These are phyloP conservation scores for Phytopythium boreale DNA, from an alignment of 352 stramenopile genomes.

Conservation along the genomic window DNA sequence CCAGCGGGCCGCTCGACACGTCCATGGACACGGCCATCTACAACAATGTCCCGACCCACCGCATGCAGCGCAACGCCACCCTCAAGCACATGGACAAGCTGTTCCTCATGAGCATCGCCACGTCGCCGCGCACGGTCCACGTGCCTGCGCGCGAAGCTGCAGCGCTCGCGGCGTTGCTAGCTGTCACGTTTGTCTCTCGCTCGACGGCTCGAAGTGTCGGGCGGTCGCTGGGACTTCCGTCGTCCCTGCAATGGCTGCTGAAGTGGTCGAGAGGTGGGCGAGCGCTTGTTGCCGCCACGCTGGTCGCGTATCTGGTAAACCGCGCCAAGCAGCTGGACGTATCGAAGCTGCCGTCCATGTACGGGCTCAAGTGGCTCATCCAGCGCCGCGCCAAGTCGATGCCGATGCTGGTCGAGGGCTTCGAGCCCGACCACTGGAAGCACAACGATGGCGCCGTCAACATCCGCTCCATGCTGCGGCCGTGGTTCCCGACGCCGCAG, in stretches of 20 bases:
- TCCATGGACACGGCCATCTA: slow-evolving; percentile 48
- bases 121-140: slow-evolving; percentile 44
- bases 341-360: slow-evolving; percentile 61
- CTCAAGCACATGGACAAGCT: slow-evolving; percentile 60
- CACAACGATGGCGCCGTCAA: slow-evolving; percentile 80
- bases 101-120: slow-evolving; percentile 70
- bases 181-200: background rate
- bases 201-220: background rate
- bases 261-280: slow-evolving; percentile 9
- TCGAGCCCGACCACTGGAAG: slow-evolving; percentile 53
- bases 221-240: slow-evolving; percentile 5
- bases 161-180: slow-evolving; percentile 5
- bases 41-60: slow-evolving; percentile 40
- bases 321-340: slow-evolving; percentile 53
- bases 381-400: slow-evolving; percentile 40
- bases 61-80: slow-evolving; percentile 44
- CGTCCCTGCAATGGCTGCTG: slow-evolving; percentile 5
- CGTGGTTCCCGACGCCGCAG: slow-evolving; percentile 57
- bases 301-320: slow-evolving; percentile 23
- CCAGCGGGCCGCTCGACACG: slow-evolving; percentile 28
- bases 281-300: slow-evolving; percentile 12
- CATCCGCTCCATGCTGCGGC: slow-evolving; percentile 63
- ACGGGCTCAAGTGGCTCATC: slow-evolving; percentile 62
- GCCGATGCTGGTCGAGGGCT: slow-evolving; percentile 60
- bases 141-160: slow-evolving; percentile 28